A percentile compares a stretch with the other conserved stretches of the same genome.
phyloP scores from a whole-genome alignment of 2,329 filamentous ascomycete genomes.

The Emydomyces testavorans region DNA sequence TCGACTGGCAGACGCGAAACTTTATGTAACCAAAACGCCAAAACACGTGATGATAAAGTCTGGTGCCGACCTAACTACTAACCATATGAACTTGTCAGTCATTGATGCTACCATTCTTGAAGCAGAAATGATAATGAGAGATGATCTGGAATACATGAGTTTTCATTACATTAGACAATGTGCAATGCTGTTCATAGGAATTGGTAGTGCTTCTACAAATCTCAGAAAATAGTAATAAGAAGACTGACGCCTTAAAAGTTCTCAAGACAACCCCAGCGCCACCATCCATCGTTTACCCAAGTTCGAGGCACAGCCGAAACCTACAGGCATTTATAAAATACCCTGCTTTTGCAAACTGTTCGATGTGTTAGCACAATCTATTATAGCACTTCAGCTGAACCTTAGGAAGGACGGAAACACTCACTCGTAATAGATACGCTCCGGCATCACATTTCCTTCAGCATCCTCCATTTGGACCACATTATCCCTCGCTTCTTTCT shows the following conservation, averaged over 20 bases:
- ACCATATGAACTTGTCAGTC: too few species aligned
- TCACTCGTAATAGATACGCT: slow-evolving; percentile 87
- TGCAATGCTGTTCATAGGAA: too few species aligned
- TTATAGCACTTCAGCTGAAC: neutral
- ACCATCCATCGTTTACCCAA: neutral
- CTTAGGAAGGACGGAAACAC: slow-evolving; percentile 16
- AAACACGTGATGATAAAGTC: slow-evolving; percentile 15
- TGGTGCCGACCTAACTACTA: too few species aligned
- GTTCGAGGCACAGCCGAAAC: neutral
- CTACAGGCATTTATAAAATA: slow-evolving; percentile 15
- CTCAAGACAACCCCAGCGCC: neutral
- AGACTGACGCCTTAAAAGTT: neutral
- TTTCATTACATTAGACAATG: too few species aligned
- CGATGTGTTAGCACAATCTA: slow-evolving; percentile 13
- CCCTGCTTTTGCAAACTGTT: slow-evolving; percentile 20
- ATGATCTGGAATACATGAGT: too few species aligned
- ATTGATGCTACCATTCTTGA: too few species aligned
- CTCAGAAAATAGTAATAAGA: too few species aligned
- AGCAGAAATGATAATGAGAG: too few species aligned
- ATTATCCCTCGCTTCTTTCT: slow-evolving; percentile 63
- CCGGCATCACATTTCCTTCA: slow-evolving; percentile 96
- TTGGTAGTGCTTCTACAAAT: too few species aligned
- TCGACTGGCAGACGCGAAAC: neutral
- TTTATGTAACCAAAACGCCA: slow-evolving; percentile 2
- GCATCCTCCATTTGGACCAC: slow-evolving; percentile 98